phyloP scores from a whole-genome alignment of 2,329 filamentous ascomycete genomes.

The Penicillium sp. region DNA sequence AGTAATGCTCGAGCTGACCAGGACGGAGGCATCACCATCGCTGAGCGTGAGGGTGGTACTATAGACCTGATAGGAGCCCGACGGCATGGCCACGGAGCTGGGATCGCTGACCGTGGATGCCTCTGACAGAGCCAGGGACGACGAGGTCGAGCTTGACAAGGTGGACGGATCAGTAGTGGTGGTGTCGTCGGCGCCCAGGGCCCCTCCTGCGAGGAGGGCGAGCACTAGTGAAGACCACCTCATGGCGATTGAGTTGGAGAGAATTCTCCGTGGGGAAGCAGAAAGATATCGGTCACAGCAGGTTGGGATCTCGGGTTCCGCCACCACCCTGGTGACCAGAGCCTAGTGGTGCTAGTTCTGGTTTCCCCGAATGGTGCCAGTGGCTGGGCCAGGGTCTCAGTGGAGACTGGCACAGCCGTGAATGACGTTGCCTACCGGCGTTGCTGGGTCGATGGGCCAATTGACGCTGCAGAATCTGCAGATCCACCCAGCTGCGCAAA shows the following conservation, averaged over 20 bases:
- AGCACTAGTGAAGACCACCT: constrained; percentile 16
- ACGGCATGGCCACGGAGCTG: constrained; percentile 32
- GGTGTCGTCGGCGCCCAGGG: constrained; percentile 7
- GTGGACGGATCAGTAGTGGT: constrained; percentile 6
- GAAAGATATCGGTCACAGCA: background rate
- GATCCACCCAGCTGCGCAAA: background rate
- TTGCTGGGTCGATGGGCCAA: constrained; percentile 11
- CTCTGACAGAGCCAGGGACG: constrained; percentile 15
- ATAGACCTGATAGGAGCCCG: constrained; percentile 41
- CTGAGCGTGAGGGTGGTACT: constrained; percentile 36
- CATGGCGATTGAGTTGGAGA: constrained; percentile 12
- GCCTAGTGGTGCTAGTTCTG: no score
- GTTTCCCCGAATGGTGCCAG: background rate
- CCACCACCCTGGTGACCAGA: no score
- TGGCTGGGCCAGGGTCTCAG: background rate
- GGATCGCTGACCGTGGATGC: constrained; percentile 22
- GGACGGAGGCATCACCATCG: constrained; percentile 13
- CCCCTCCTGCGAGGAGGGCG: constrained; percentile 15
- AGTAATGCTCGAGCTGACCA: constrained; percentile 28
- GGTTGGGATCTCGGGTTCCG: no score
- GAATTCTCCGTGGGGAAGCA: background rate
- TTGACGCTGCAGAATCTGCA: constrained; percentile 1
- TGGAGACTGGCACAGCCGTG: background rate
- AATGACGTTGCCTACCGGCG: constrained; percentile 11
- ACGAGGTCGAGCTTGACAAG: constrained; percentile 3